Conservation (phyloP, 257 asterid genomes). For the Solanum microdontum region DNA sequence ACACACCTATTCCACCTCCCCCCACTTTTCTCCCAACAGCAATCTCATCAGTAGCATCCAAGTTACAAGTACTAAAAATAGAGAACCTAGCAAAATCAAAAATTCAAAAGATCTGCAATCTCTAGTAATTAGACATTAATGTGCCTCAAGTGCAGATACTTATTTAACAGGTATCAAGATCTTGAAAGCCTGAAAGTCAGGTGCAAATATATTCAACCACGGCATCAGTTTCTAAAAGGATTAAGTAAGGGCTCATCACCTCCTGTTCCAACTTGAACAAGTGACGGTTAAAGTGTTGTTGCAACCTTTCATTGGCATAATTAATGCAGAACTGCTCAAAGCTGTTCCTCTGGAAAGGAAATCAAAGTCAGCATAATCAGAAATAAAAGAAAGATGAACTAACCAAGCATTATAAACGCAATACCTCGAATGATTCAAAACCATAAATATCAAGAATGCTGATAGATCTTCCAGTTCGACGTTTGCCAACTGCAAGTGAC, state of each 20-base stretch:
- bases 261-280: constrained; percentile 97
- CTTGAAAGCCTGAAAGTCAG: neutral
- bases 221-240: neutral
- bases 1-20: neutral
- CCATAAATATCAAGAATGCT: constrained; percentile 98
- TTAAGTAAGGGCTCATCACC: constrained; percentile 26
- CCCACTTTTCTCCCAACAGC: neutral
- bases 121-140: neutral
- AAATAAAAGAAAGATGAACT: neutral
- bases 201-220: neutral
- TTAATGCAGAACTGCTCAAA: constrained; percentile 98
- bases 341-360: constrained; percentile 62
- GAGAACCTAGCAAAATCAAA: neutral
- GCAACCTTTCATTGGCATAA: constrained; percentile 95
- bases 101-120: neutral
- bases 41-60: neutral
- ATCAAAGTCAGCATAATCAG: constrained; percentile 1
- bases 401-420: constrained; percentile 3
- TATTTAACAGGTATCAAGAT: neutral
- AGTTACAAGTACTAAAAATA: neutral
- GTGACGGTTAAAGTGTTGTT: constrained; percentile 97
- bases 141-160: neutral
- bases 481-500: constrained; percentile 87
- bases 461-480: constrained; percentile 94
- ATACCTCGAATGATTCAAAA: constrained; percentile 94